Evolutionary conservation across 805 yeast genomes (phyloP), one percentile per base, ranked within the genome.

Genomic region (Myxozyma sirexii): DNA sequence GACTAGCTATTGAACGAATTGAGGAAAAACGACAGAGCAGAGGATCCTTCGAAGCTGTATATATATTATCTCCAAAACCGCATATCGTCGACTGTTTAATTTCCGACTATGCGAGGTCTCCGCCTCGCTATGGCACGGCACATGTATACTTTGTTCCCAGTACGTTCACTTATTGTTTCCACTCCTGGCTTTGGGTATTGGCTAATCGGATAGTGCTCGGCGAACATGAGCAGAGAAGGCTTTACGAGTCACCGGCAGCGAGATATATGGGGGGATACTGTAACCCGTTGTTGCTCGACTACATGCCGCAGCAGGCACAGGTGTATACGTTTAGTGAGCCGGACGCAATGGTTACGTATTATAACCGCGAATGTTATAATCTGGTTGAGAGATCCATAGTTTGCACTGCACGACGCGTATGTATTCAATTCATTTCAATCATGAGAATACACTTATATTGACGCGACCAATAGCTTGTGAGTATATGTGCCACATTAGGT

Each of bases 131-230:
- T 74, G 83, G 83, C 56, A 81, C 79, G 43, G 92, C 92, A 0
- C 86, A 88, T 71, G 80, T 90, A 4, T 80, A 88, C 60, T 84
- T 93, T 67, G 74, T 88, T 12, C 92, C 96, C 0, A 86, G 86
- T 1, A 54, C n/a, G 60, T 26, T 3, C 21, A 3, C 6, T 23
- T 33, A 33, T 68, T 80, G 31, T 73, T 75, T 8, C 64, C 58
- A 4, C 71, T 73, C 23, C 59, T 15, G 7, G 37, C n/a, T 3
- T 19, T 7, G 33, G 19, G 37, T 26, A n/a, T 27, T 4, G 6
- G 17, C 35, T 26, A 15, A 27, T 38, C 31, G 26, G 24, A 10
- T 67, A 59, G 64, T 61, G 27, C 57, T 62, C 17, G 67, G 66
- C 47, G 52, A 58, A 52, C 49, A 54, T 33, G 31, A 47, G 10